Evolutionary conservation across 805 yeast genomes (phyloP).

Genomic region (Suhomyces prunicola): DNA sequence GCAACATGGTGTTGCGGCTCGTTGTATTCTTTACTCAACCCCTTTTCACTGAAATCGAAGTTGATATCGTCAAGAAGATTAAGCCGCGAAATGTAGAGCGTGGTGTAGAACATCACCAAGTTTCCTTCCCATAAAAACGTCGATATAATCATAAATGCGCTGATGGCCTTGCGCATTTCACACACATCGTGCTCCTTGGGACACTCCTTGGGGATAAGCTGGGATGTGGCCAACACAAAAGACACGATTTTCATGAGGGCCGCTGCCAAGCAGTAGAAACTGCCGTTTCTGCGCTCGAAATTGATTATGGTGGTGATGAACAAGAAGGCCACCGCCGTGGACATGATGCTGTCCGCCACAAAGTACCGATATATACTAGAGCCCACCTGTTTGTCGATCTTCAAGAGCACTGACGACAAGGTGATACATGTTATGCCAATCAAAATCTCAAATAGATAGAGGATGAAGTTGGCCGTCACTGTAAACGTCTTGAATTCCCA

Average conservation of each 20-base stretch:
- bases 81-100: constrained; percentile 36
- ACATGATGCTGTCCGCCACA: constrained; percentile 34
- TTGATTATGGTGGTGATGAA: constrained; percentile 36
- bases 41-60: constrained; percentile 26
- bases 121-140: constrained; percentile 38
- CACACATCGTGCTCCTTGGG: constrained; percentile 19
- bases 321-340: constrained; percentile 30
- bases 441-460: constrained; percentile 30
- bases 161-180: constrained; percentile 31
- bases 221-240: constrained; percentile 28
- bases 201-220: constrained; percentile 27
- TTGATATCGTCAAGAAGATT: constrained; percentile 31
- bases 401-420: constrained; percentile 23
- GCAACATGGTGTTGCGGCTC: background rate
- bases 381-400: constrained; percentile 21
- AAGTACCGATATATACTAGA: constrained; percentile 33
- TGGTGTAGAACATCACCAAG: constrained; percentile 36
- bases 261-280: constrained; percentile 37
- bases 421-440: constrained; percentile 27
- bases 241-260: constrained; percentile 33
- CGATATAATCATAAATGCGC: constrained; percentile 36
- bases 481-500: constrained; percentile 12
- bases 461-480: constrained; percentile 26
- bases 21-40: constrained; percentile 7
- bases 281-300: constrained; percentile 39